Conservation (phyloP, 2,329 filamentous ascomycete genomes). For the Rutstroemia sp. region DNA sequence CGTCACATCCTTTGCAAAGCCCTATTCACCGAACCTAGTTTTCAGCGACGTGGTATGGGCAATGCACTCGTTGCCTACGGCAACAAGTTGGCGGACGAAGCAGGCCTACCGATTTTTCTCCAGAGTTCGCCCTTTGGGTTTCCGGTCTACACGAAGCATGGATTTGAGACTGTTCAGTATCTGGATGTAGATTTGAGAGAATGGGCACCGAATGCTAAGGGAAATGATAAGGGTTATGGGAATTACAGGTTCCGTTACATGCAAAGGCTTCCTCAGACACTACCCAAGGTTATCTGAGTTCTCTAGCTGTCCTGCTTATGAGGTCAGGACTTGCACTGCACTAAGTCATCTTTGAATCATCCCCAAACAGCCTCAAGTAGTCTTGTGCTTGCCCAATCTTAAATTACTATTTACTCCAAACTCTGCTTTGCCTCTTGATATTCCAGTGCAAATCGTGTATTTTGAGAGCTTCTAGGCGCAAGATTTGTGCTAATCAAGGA, state of each 20-base stretch:
- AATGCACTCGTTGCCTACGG: background rate
- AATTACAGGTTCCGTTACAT: slow-evolving; percentile 4
- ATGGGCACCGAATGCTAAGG: background rate
- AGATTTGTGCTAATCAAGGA: too few relatives aligned
- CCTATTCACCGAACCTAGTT: background rate
- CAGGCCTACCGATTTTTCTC: background rate
- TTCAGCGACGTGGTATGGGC: background rate
- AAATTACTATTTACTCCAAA: too few relatives aligned
- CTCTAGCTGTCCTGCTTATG: background rate
- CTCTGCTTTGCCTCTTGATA: too few relatives aligned
- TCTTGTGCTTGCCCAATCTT: background rate
- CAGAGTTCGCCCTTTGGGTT: slow-evolving; percentile 2
- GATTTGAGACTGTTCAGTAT: slow-evolving; percentile 4
- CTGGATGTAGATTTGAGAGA: slow-evolving; percentile 7
- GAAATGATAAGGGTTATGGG: slow-evolving; percentile 1
- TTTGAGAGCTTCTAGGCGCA: too few relatives aligned
- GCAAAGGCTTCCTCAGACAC: background rate
- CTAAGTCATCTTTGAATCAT: background rate
- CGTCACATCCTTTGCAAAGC: background rate
- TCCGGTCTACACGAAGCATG: slow-evolving; percentile 2
- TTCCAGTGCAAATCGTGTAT: too few relatives aligned
- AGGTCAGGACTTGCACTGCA: background rate
- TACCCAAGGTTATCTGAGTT: background rate
- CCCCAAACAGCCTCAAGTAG: background rate
- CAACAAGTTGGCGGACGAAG: background rate